Evolutionary conservation across 1,284 basidiomycete genomes (phyloP), one percentile per base, ranked within the genome.

Genomic region (Malassezia pachydermatis): DNA sequence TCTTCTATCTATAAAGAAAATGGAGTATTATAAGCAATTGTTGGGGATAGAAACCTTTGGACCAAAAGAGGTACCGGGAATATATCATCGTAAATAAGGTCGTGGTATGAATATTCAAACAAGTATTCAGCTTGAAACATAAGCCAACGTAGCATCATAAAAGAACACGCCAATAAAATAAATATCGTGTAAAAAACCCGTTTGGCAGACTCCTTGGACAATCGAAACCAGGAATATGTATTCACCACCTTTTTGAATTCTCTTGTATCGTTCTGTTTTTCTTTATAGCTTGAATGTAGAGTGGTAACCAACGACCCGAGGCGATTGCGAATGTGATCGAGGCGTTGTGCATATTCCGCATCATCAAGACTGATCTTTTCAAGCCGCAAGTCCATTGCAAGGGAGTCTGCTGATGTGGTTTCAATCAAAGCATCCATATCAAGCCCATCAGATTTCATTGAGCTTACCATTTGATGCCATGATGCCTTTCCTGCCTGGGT

Each of bases 331-430:
- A 52, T 46, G 11, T 35, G 24, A 16, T 47, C 28, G 4, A 52
- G 37, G 13, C 45, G 50, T 11, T 37, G 32, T 8, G 45, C 50
- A 40, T 47, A 52, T 22, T 46, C 39, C 3, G 50, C 45, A 29
- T 52, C 50, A 24, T 42, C 45, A 17, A 33, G n/a, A 20, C 29
- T 47, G 8, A 52, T 33, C 17, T 47, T 46, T 28, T 52, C 50
- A 4, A 52, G 22, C 4, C 41, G 22, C 4, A 47, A 14, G 7
- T 43, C 50, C 19, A 27, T 37, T 5, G 44, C 16, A 2, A 45
- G 39, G 2, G 37, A 36, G 9, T 44, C 35, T 11, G 38, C n/a
- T 9, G 43, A 13, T 14, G 25, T 13, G 9, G 3, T 23, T 20
- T 25, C 28, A n/a, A n/a, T 3, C 20, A 35, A 6, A n/a, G 33